Evolutionary conservation across 257 asterid genomes (phyloP).

Genomic region (Mitragyna speciosa): DNA sequence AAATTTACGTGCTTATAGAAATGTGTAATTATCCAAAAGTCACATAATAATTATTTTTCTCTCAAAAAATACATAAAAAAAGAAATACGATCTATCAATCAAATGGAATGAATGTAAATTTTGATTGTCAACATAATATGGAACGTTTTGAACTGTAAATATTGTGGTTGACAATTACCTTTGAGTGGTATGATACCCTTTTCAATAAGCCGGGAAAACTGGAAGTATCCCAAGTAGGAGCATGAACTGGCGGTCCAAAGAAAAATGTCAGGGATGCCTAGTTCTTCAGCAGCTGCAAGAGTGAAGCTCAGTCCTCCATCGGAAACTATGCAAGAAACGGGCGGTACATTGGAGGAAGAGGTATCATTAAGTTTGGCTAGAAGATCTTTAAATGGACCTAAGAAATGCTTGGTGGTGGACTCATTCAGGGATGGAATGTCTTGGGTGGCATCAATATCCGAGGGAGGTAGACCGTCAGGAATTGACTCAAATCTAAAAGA

Average conservation of each 20-base stretch:
- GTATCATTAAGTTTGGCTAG: conserved; percentile 33
- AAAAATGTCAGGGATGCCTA: conserved; percentile 50
- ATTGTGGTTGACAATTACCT: conserved; percentile 23
- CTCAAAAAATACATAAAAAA: too few species aligned
- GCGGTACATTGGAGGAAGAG: conserved; percentile 27
- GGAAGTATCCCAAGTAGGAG: conserved; percentile 35
- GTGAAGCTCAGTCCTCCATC: conserved; percentile 54
- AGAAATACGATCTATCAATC: too few species aligned
- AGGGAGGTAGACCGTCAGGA: conserved; percentile 59
- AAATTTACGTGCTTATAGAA: too few species aligned
- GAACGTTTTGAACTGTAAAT: background rate
- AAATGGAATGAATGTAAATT: too few species aligned
- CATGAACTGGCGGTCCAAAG: conserved; percentile 51
- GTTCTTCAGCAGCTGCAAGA: conserved; percentile 45
- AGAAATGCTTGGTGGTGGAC: conserved; percentile 28
- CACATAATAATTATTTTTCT: too few species aligned
- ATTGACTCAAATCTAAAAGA: conserved; percentile 44
- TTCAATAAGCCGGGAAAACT: conserved; percentile 25
- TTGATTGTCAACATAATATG: too few species aligned
- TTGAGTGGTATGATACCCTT: conserved; percentile 44
- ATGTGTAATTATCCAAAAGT: too few species aligned
- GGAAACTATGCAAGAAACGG: conserved; percentile 53
- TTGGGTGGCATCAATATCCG: conserved; percentile 46
- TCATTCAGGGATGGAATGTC: conserved; percentile 33
- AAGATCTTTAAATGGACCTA: conserved; percentile 40